A percentile compares a stretch with the other conserved stretches of the same genome.
phyloP scores from a whole-genome alignment of 2,329 filamentous ascomycete species.

The Xylariomycetidae sp. region DNA sequence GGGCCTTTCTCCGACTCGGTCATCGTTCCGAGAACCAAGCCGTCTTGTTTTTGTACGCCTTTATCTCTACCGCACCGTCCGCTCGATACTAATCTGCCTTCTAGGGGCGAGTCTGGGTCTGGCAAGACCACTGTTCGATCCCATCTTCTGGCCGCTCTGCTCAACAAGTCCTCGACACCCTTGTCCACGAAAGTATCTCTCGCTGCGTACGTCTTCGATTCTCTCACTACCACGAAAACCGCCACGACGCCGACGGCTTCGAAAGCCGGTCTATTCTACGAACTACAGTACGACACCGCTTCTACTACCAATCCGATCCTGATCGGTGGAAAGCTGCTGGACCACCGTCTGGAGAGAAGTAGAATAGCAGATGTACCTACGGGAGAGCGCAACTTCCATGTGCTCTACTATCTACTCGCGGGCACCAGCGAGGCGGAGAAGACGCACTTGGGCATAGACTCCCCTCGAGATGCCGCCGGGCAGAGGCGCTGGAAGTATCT shows the following conservation, averaged over 20 bases:
- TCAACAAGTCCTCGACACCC: constrained; percentile 87
- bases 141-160: constrained; percentile 77
- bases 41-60: constrained; percentile 79
- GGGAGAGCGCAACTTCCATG: constrained; percentile 92
- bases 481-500: constrained; percentile 92
- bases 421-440: constrained; percentile 90
- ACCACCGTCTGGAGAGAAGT: constrained; percentile 88
- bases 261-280: constrained; percentile 91
- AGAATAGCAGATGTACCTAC: constrained; percentile 88
- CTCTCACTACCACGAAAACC: constrained; percentile 93
- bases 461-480: constrained; percentile 32
- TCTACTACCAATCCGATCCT: constrained; percentile 78
- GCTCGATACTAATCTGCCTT: constrained; percentile 8
- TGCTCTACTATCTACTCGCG: constrained; percentile 89
- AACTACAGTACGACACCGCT: constrained; percentile 92
- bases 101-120: constrained; percentile 87
- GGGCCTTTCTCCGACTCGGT: constrained; percentile 79
- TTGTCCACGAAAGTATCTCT: constrained; percentile 89
- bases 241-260: constrained; percentile 92
- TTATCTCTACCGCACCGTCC: constrained; percentile 1
- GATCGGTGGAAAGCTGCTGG: constrained; percentile 88
- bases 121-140: constrained; percentile 94
- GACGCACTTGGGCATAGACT: constrained; percentile 65
- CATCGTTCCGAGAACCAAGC: constrained; percentile 90
- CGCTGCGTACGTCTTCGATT: constrained; percentile 92